phyloP scores from a whole-genome alignment of 371 early-diverging fungal genomes.

The Circinella minor region DNA sequence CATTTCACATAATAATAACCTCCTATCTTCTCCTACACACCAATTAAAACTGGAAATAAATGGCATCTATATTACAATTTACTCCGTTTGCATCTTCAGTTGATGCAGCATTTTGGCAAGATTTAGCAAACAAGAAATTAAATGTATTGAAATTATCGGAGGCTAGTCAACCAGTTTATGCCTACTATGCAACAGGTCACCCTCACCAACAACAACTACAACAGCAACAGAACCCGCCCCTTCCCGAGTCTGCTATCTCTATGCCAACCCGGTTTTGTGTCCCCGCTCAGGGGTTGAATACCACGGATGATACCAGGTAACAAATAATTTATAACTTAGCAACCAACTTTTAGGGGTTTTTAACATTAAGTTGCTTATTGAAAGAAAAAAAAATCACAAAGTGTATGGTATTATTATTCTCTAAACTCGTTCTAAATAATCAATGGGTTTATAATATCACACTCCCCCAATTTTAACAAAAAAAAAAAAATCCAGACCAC shows the following conservation, averaged over 20 bases:
- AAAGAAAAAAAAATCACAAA: too few species aligned
- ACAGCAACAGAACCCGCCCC: slow-evolving; percentile 15
- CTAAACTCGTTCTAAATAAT: too few species aligned
- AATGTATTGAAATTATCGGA: slow-evolving; percentile 80
- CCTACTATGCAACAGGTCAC: slow-evolving; percentile 66
- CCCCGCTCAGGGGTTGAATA: slow-evolving; percentile 40
- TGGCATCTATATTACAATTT: slow-evolving; percentile 71
- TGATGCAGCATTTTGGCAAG: slow-evolving; percentile 91
- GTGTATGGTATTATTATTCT: neutral
- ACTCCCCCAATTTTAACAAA: too few species aligned
- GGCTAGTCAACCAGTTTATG: slow-evolving; percentile 56
- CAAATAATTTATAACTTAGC: slow-evolving; percentile 1
- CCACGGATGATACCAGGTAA: slow-evolving; percentile 28
- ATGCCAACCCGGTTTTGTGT: slow-evolving; percentile 36
- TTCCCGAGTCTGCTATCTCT: slow-evolving; percentile 13
- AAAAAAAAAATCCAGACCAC: slow-evolving; percentile 29
- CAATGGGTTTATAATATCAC: too few species aligned
- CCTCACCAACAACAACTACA: too few species aligned
- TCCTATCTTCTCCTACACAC: too few species aligned
- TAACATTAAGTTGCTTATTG: neutral
- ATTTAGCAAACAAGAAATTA: slow-evolving; percentile 81
- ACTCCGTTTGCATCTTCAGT: slow-evolving; percentile 83
- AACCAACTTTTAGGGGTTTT: neutral
- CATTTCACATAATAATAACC: too few species aligned
- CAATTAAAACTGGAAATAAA: neutral